phyloP scores from a whole-genome alignment of 169 alveolate genomes.

The Plasmodium yoelii region DNA sequence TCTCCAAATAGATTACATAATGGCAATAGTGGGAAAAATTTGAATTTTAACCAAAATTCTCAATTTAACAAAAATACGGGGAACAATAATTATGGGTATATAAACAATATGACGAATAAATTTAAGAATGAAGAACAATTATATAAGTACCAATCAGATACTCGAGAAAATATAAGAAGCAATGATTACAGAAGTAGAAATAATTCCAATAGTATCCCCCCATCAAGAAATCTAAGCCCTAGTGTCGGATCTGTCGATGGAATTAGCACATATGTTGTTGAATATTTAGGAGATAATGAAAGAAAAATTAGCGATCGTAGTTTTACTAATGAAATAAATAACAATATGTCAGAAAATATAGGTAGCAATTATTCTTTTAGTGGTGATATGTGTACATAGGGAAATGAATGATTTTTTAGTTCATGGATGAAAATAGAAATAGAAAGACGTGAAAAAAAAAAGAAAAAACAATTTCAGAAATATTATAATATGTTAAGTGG shows the following conservation, averaged over 20 bases:
- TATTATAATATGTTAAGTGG: neutral
- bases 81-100: neutral
- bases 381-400: slow-evolving; percentile 11
- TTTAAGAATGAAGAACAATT: neutral
- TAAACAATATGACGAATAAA: neutral
- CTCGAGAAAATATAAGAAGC: slow-evolving; percentile 2
- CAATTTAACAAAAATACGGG: neutral
- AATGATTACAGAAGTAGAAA: neutral
- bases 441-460: neutral
- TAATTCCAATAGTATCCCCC: neutral
- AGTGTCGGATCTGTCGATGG: slow-evolving; percentile 68
- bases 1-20: neutral
- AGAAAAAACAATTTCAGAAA: neutral
- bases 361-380: slow-evolving; percentile 69
- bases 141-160: slow-evolving; percentile 7
- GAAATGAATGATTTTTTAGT: neutral
- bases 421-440: no score
- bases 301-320: slow-evolving; percentile 1
- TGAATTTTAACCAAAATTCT: neutral
- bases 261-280: slow-evolving; percentile 71
- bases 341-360: slow-evolving; percentile 13
- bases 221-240: slow-evolving; percentile 48
- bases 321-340: slow-evolving; percentile 41
- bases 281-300: slow-evolving; percentile 58
- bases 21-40: neutral